These are phyloP conservation scores for Boeremia exigua DNA, from an alignment of 2,329 filamentous ascomycete genomes.

Conservation along the genomic window DNA sequence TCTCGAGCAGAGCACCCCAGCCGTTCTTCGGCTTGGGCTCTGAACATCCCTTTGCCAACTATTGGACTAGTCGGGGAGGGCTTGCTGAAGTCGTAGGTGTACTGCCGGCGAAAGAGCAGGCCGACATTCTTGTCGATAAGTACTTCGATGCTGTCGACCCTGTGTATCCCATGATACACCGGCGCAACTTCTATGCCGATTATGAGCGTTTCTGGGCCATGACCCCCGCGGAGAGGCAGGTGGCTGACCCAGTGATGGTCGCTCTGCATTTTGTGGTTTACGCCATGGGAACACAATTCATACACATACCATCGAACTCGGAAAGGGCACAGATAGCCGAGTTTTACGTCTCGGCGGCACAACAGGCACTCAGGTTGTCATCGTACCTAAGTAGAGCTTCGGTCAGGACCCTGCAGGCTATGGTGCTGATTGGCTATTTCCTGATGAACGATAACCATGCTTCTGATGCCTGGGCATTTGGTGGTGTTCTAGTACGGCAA, in stretches of 20 bases:
- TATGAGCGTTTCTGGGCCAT: slow-evolving; percentile 80
- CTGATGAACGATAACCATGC: slow-evolving; percentile 87
- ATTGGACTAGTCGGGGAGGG: slow-evolving; percentile 81
- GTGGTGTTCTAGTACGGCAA: slow-evolving; percentile 76
- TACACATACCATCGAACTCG: slow-evolving; percentile 61
- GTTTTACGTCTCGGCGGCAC: slow-evolving; percentile 80
- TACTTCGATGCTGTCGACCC: slow-evolving; percentile 72
- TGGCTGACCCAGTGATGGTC: slow-evolving; percentile 71
- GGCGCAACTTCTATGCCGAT: slow-evolving; percentile 76
- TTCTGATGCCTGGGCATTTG: slow-evolving; percentile 82
- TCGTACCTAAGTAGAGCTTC: slow-evolving; percentile 79
- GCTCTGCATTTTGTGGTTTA: slow-evolving; percentile 79
- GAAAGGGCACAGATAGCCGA: slow-evolving; percentile 78
- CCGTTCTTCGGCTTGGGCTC: slow-evolving; percentile 83
- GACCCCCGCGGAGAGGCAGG: slow-evolving; percentile 61
- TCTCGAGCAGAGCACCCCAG: slow-evolving; percentile 71
- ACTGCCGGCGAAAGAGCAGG: slow-evolving; percentile 76
- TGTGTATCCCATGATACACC: slow-evolving; percentile 80
- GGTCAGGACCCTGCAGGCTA: slow-evolving; percentile 75
- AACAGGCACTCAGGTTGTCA: slow-evolving; percentile 76
- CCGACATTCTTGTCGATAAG: slow-evolving; percentile 68
- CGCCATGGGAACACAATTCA: slow-evolving; percentile 79
- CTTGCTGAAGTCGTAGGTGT: slow-evolving; percentile 77
- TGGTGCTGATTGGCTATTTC: slow-evolving; percentile 84
- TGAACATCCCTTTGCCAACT: slow-evolving; percentile 81